phyloP scores from a whole-genome alignment of 345 rosid species.

The Salix caprea region DNA sequence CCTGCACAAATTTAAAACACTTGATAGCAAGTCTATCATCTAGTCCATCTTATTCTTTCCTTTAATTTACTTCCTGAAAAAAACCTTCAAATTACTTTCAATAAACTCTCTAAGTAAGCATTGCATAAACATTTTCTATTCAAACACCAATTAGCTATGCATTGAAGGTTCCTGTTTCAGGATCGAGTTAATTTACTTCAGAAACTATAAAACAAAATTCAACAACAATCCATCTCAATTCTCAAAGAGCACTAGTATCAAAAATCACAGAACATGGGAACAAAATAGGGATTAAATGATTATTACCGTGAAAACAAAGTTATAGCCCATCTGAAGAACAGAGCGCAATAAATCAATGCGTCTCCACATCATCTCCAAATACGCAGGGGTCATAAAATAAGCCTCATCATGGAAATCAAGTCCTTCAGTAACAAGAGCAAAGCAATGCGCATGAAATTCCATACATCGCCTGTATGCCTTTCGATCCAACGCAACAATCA shows the following conservation, averaged over 20 bases:
- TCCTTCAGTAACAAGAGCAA: constrained; percentile 58
- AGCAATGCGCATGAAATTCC: constrained; percentile 58
- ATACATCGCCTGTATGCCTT: constrained; percentile 61
- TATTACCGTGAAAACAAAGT: constrained; percentile 81
- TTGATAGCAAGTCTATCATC: too few relatives aligned
- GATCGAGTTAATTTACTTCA: background rate
- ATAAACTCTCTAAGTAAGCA: background rate
- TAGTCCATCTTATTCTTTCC: too few relatives aligned
- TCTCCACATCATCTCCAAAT: constrained; percentile 95
- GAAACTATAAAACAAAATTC: too few relatives aligned
- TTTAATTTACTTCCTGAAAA: too few relatives aligned
- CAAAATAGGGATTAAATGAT: background rate
- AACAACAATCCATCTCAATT: too few relatives aligned
- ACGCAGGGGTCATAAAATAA: constrained; percentile 69
- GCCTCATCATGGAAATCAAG: constrained; percentile 72
- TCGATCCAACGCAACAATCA: constrained; percentile 67
- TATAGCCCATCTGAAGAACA: constrained; percentile 84
- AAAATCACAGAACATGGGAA: background rate
- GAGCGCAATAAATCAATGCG: constrained; percentile 67
- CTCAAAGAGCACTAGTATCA: too few relatives aligned
- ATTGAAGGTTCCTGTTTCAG: background rate
- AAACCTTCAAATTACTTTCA: background rate
- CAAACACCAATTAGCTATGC: background rate
- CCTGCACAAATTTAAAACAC: too few relatives aligned
- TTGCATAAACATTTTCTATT: background rate